phyloP scores from a whole-genome alignment of 371 early-diverging fungal species.

The Sporodiniella umbellata region DNA sequence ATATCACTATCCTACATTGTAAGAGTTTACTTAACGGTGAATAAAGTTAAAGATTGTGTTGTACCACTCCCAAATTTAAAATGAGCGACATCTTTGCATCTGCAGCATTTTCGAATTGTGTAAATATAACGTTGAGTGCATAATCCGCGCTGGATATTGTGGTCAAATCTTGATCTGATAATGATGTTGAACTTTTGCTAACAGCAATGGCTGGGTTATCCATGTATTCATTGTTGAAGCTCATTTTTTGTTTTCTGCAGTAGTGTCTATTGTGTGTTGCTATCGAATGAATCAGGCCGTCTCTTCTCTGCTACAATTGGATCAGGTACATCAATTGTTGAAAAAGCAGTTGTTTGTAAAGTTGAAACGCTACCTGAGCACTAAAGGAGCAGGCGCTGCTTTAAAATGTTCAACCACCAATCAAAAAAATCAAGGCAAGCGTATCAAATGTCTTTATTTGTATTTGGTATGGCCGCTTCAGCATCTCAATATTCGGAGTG shows the following conservation, averaged over 20 bases:
- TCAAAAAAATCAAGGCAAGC: no score
- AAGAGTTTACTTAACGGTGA: not conserved
- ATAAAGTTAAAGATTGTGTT: not conserved
- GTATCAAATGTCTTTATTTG: no score
- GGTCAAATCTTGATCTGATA: not conserved
- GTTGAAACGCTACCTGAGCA: not conserved
- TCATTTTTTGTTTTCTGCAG: not conserved
- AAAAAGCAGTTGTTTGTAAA: not conserved
- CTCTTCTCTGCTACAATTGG: not conserved
- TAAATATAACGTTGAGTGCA: constrained; percentile 43
- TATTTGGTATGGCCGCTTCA: no score
- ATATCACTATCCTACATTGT: constrained; percentile 56
- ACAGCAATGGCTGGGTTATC: not conserved
- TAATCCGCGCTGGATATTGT: constrained; percentile 42
- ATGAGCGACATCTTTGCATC: constrained; percentile 42
- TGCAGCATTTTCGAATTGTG: constrained; percentile 41
- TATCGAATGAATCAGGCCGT: not conserved
- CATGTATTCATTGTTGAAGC: not conserved
- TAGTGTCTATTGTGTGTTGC: not conserved
- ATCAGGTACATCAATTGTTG: not conserved
- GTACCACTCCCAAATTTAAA: constrained; percentile 40
- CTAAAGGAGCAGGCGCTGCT: not conserved
- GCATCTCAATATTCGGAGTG: no score
- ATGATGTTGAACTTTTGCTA: not conserved
- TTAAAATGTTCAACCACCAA: not conserved